These are phyloP conservation scores for Xylaria sp. DNA, from an alignment of 2,329 filamentous ascomycete genomes.

Conservation along the genomic window DNA sequence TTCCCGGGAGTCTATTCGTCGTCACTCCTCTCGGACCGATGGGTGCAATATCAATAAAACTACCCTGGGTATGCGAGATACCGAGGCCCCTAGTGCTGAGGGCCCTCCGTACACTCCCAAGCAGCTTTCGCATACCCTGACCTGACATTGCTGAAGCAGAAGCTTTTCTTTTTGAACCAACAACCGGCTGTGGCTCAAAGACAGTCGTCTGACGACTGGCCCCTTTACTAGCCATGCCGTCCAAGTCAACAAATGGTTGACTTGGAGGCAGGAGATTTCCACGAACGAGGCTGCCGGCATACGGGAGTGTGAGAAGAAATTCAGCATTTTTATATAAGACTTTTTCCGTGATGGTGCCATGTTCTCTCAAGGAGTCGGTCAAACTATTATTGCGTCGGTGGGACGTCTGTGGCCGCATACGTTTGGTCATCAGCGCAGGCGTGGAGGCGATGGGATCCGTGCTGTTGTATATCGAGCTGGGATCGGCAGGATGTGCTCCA, in stretches of 20 bases:
- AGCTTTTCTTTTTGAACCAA: conserved; percentile 57
- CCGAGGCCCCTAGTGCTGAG: conserved; percentile 71
- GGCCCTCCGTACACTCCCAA: conserved; percentile 86
- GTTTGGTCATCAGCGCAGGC: conserved; percentile 68
- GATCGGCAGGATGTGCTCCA: conserved; percentile 67
- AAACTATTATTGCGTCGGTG: conserved; percentile 91
- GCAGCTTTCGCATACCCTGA: conserved; percentile 84
- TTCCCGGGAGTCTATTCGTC: conserved; percentile 68
- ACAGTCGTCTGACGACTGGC: conserved; percentile 66
- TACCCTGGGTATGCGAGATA: conserved; percentile 58
- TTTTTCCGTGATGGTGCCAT: conserved; percentile 60
- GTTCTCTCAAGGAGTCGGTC: conserved; percentile 84
- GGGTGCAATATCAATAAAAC: conserved; percentile 61
- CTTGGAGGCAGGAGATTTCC: conserved; percentile 86
- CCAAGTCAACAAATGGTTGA: conserved; percentile 80
- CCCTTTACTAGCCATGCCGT: conserved; percentile 62
- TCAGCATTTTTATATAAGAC: conserved; percentile 65
- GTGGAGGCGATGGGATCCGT: conserved; percentile 67
- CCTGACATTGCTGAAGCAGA: conserved; percentile 69
- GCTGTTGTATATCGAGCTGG: conserved; percentile 60
- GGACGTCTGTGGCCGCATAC: conserved; percentile 65
- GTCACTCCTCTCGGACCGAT: conserved; percentile 65
- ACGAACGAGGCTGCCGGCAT: conserved; percentile 85
- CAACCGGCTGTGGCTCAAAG: conserved; percentile 56
- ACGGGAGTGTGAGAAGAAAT: conserved; percentile 71